Conservation (phyloP, 352 stramenopile species). For the Globisporangium cystogenes region DNA sequence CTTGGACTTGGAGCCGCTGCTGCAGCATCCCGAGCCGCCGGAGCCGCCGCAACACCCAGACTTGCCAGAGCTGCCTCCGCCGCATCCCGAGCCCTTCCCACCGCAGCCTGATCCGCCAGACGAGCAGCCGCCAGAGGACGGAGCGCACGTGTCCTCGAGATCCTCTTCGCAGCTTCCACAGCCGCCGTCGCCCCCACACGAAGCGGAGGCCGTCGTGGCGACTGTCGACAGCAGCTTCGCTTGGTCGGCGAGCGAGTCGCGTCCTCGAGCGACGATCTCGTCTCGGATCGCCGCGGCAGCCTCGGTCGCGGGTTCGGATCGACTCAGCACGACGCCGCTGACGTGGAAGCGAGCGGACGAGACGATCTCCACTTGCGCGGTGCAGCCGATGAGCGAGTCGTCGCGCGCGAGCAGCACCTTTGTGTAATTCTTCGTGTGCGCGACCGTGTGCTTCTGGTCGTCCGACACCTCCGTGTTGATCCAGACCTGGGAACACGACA, state of each 20-base stretch:
- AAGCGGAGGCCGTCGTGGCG: slow-evolving; percentile 17
- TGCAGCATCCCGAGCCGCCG: not conserved
- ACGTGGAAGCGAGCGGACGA: slow-evolving; percentile 70
- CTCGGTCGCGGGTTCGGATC: slow-evolving; percentile 42
- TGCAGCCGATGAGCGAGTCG: slow-evolving; percentile 69
- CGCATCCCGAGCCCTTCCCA: slow-evolving; percentile 8
- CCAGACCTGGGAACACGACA: too few relatives aligned
- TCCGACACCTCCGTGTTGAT: slow-evolving; percentile 83
- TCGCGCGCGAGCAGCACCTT: slow-evolving; percentile 85
- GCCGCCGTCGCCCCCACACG: slow-evolving; percentile 22
- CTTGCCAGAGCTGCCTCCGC: slow-evolving; percentile 1
- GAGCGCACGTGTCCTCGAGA: slow-evolving; percentile 24
- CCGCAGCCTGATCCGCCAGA: slow-evolving; percentile 9
- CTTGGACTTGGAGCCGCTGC: slow-evolving; percentile 15
- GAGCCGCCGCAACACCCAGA: not conserved
- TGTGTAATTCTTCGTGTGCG: slow-evolving; percentile 91
- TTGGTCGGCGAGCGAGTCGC: slow-evolving; percentile 23
- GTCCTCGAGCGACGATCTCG: slow-evolving; percentile 36
- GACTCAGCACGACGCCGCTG: slow-evolving; percentile 50
- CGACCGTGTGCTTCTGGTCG: slow-evolving; percentile 73
- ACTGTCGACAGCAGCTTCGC: slow-evolving; percentile 24
- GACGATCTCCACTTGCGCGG: slow-evolving; percentile 53
- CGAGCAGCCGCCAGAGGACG: slow-evolving; percentile 15
- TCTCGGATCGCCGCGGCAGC: slow-evolving; percentile 45
- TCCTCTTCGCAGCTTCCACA: slow-evolving; percentile 15